Base-by-base conservation (phyloP, 2,329 filamentous ascomycete genomes). In the Pseudogymnoascus verrucosus region DNA sequence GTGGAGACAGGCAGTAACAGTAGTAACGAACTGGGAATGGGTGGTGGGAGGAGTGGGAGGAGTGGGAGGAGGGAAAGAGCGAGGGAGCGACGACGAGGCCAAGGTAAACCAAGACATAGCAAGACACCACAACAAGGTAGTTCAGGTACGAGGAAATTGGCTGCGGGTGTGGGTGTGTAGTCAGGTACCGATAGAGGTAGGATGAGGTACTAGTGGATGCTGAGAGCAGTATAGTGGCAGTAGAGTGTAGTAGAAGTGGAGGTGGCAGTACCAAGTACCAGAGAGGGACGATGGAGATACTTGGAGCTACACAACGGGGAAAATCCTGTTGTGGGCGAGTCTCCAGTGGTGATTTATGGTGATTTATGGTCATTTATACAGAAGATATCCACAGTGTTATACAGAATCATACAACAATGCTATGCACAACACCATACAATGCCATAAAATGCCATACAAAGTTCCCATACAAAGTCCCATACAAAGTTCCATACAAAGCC, bases 111-210 rank as follows among this genome's bases (percentile, higher is more conserved):
- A 23, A 60, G 36, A 26, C 36, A 39, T 60, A 26, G 36, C 21
- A 39, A 60, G 57, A 37, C 57, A 36, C 36, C 19, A 36, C 19
- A 39, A 36, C 57, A 39, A 36, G 57, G 6, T 14, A 16, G 31
- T 3, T 60, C 44, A 51, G 44, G 44, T 51, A 51, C 44, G 44
- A 14, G 44, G 21, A 51, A 14, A 51, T 51, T 51, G 44, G 44
- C 21, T 26, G 44, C 14, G 44, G 44, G 44, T n/a, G 5, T 5
- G n/a, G 44, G 19, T 26, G 21, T 51, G 44, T n/a, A 26, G 44
- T 51, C 44, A 51, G 44, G 44, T 51, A 51, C 44, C 44, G 44
- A 51, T 51, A n/a, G 44, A 51, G 44, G 44, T 51, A n/a, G 44
- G 21, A 51, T 26, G 21, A 44, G 40, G 40, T 44, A 26, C 42